Percentiles rank a stretch among this genome's conserved stretches.
These are phyloP conservation scores for Terfezia claveryi DNA, from an alignment of 495 filamentous ascomycete species.

Conservation along the genomic window DNA sequence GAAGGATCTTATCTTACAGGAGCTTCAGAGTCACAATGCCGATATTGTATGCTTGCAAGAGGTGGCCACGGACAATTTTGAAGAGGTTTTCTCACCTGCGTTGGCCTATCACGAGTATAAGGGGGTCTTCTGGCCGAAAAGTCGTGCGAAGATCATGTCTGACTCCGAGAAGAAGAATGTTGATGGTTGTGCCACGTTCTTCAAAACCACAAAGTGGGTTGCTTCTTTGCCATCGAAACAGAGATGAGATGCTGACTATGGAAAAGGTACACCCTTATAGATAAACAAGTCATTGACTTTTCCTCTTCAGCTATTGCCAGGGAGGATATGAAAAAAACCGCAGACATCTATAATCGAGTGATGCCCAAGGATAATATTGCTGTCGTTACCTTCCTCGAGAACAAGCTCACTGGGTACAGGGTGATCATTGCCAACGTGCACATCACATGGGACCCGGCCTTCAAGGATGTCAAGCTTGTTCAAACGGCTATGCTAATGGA, in stretches of 20 bases:
- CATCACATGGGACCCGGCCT: slow-evolving; percentile 78
- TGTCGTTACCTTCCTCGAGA: slow-evolving; percentile 74
- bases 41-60: slow-evolving; percentile 90
- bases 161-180: slow-evolving; percentile 67
- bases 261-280: slow-evolving; percentile 53
- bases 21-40: slow-evolving; percentile 56
- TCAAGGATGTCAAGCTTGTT: slow-evolving; percentile 80
- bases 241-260: not conserved
- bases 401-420: slow-evolving; percentile 61
- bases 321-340: slow-evolving; percentile 81
- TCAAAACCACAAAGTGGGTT: slow-evolving; percentile 53
- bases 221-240: not conserved
- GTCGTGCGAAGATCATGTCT: slow-evolving; percentile 70
- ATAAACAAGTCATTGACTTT: slow-evolving; percentile 85
- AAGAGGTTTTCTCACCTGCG: slow-evolving; percentile 64
- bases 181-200: slow-evolving; percentile 92
- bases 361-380: slow-evolving; percentile 97
- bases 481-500: slow-evolving; percentile 92
- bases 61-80: slow-evolving; percentile 70
- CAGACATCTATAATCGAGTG: slow-evolving; percentile 90
- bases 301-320: slow-evolving; percentile 76
- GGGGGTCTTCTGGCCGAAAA: slow-evolving; percentile 73
- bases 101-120: slow-evolving; percentile 73
- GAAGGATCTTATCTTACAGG: slow-evolving; percentile 48
- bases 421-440: slow-evolving; percentile 86